A percentile compares a stretch with the other conserved stretches of the same genome.
Conservation (phyloP, 495 filamentous ascomycete species). For the Penicillium chermesinum region DNA sequence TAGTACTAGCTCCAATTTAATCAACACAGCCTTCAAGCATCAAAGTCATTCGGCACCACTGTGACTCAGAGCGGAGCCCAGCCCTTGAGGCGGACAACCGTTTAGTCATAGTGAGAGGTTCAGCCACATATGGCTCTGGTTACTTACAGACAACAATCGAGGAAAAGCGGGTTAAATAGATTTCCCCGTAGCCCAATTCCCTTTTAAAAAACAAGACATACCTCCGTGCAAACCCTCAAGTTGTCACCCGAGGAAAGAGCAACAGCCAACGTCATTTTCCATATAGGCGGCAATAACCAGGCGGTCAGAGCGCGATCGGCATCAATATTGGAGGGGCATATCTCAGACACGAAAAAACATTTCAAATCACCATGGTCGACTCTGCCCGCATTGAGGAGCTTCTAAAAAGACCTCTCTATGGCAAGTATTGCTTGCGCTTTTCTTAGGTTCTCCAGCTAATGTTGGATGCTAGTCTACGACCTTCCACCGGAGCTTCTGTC, state of each 20-base stretch:
- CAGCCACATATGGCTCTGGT: not conserved
- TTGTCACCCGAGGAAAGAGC: too few species aligned
- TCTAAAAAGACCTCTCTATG: slow-evolving; percentile 60
- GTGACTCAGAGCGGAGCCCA: slow-evolving; percentile 2
- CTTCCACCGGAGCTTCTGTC: slow-evolving; percentile 71
- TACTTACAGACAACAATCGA: not conserved
- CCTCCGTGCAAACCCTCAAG: not conserved
- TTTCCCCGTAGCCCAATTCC: not conserved
- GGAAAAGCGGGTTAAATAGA: not conserved
- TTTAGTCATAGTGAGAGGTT: slow-evolving; percentile 1
- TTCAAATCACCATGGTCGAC: slow-evolving; percentile 16
- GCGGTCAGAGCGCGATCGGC: slow-evolving; percentile 19
- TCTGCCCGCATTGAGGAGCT: slow-evolving; percentile 42
- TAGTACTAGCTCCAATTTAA: too few species aligned
- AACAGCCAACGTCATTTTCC: not conserved
- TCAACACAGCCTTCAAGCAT: too few species aligned
- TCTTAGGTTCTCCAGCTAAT: slow-evolving; percentile 16
- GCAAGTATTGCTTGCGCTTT: slow-evolving; percentile 18
- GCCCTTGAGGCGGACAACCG: slow-evolving; percentile 1
- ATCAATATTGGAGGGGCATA: slow-evolving; percentile 20
- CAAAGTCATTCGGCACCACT: not conserved
- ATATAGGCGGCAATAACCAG: not conserved
- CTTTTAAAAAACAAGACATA: not conserved
- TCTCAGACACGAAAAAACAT: slow-evolving; percentile 3
- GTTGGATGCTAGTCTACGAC: slow-evolving; percentile 66